A percentile compares a stretch with the other conserved stretches of the same genome.
phyloP scores from a whole-genome alignment of 1,284 basidiomycete species.

The Tilletia horrida region DNA sequence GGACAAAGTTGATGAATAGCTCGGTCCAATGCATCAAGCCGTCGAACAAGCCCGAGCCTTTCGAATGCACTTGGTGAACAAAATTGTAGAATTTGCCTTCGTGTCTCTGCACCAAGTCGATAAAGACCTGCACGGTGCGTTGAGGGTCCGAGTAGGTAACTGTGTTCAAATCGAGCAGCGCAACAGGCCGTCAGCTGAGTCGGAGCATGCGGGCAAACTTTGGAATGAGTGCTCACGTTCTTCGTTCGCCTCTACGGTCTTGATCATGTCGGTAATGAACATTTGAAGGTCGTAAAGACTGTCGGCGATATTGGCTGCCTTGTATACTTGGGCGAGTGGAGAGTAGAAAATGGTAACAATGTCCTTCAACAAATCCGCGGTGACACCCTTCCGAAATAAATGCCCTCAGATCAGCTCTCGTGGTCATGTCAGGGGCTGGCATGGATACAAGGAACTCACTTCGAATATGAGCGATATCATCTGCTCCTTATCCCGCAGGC shows the following conservation, averaged over 20 bases:
- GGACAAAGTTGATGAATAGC: conserved; percentile 82
- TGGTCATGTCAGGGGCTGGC: neutral
- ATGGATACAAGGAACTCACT: conserved; percentile 58
- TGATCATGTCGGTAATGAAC: conserved; percentile 93
- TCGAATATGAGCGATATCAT: conserved; percentile 92
- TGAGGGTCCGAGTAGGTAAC: conserved; percentile 74
- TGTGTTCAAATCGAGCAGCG: conserved; percentile 58
- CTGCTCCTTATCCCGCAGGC: conserved; percentile 84
- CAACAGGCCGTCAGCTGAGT: conserved; percentile 71
- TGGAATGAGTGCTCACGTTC: conserved; percentile 62
- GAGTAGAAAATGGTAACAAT: conserved; percentile 99
- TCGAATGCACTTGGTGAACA: conserved; percentile 97
- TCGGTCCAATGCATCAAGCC: conserved; percentile 96
- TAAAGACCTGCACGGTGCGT: conserved; percentile 84
- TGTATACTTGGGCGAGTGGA: conserved; percentile 96
- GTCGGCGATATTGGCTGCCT: conserved; percentile 93
- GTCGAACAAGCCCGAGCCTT: conserved; percentile 90
- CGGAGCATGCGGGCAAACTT: neutral
- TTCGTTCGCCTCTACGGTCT: conserved; percentile 86
- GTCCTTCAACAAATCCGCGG: conserved; percentile 91
- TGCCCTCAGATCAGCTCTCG: neutral
- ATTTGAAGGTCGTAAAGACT: conserved; percentile 86
- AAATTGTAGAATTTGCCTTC: conserved; percentile 94
- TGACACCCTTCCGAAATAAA: conserved; percentile 68
- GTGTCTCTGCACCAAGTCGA: conserved; percentile 87